Evolutionary conservation across 1,284 basidiomycete species (phyloP).

Genomic region (Heliocybe sulcata): DNA sequence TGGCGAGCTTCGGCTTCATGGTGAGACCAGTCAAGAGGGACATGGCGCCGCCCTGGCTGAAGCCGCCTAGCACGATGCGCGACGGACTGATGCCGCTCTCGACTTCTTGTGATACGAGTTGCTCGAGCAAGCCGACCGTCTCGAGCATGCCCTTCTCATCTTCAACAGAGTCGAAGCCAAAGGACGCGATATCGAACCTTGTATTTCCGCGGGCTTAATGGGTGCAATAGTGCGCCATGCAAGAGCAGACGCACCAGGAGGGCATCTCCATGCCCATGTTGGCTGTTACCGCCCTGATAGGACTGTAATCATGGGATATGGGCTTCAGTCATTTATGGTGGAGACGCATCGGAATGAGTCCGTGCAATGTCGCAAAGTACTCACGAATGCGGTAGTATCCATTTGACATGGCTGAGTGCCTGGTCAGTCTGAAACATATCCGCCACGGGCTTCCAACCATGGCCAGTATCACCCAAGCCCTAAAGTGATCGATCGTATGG

Average conservation of each 20-base stretch:
- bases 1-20: conserved; percentile 61
- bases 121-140: conserved; percentile 54
- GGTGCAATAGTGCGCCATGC: background rate
- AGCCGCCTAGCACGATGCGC: conserved; percentile 78
- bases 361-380: conserved; percentile 15
- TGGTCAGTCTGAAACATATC: conserved; percentile 46
- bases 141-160: conserved; percentile 74
- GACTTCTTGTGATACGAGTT: conserved; percentile 70
- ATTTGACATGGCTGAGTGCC: conserved; percentile 70
- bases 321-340: background rate
- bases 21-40: conserved; percentile 69
- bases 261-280: conserved; percentile 67
- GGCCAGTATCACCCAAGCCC: conserved; percentile 72
- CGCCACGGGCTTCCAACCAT: conserved; percentile 76
- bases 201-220: background rate
- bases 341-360: background rate
- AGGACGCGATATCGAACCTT: conserved; percentile 76
- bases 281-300: conserved; percentile 51
- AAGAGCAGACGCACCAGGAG: conserved; percentile 45
- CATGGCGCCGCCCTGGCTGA: conserved; percentile 85
- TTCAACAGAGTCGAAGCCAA: conserved; percentile 52
- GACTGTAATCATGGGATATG: conserved; percentile 29
- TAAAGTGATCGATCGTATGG: conserved; percentile 18
- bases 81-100: conserved; percentile 60
- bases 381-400: conserved; percentile 75